phyloP scores from a whole-genome alignment of 1,284 basidiomycete species.

The Trametes hirsuta region DNA sequence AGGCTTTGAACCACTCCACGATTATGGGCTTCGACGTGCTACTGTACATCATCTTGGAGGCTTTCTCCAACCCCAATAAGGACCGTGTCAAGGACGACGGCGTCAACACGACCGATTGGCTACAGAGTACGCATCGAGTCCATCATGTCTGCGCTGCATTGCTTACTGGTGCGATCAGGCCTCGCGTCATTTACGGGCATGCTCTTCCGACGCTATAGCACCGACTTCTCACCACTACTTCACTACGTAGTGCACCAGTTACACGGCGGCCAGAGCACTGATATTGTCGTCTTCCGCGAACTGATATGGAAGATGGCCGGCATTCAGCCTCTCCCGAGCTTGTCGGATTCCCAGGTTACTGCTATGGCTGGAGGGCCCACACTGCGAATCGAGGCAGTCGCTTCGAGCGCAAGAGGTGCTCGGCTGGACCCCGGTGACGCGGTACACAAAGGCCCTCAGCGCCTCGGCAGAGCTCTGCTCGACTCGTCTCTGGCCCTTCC shows the following conservation, averaged over 20 bases:
- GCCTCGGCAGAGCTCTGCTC: slow-evolving; percentile 74
- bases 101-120: slow-evolving; percentile 90
- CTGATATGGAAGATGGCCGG: slow-evolving; percentile 96
- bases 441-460: slow-evolving; percentile 60
- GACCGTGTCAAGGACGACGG: slow-evolving; percentile 91
- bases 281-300: slow-evolving; percentile 90
- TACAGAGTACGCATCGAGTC: slow-evolving; percentile 74
- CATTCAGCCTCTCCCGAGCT: slow-evolving; percentile 86
- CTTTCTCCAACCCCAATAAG: slow-evolving; percentile 85
- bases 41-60: slow-evolving; percentile 87
- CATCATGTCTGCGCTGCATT: background rate
- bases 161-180: slow-evolving; percentile 47
- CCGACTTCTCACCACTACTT: slow-evolving; percentile 84
- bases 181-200: slow-evolving; percentile 93
- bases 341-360: slow-evolving; percentile 86
- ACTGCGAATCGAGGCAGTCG: slow-evolving; percentile 85
- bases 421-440: slow-evolving; percentile 66
- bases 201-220: slow-evolving; percentile 85
- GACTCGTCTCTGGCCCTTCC: slow-evolving; percentile 78
- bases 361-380: slow-evolving; percentile 91
- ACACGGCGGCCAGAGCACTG: slow-evolving; percentile 81
- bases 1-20: slow-evolving; percentile 88
- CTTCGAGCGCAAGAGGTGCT: slow-evolving; percentile 71
- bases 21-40: slow-evolving; percentile 95
- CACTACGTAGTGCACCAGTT: slow-evolving; percentile 94